Base-by-base conservation (phyloP, 306 rosid genomes). In the Rosa chinensis region DNA sequence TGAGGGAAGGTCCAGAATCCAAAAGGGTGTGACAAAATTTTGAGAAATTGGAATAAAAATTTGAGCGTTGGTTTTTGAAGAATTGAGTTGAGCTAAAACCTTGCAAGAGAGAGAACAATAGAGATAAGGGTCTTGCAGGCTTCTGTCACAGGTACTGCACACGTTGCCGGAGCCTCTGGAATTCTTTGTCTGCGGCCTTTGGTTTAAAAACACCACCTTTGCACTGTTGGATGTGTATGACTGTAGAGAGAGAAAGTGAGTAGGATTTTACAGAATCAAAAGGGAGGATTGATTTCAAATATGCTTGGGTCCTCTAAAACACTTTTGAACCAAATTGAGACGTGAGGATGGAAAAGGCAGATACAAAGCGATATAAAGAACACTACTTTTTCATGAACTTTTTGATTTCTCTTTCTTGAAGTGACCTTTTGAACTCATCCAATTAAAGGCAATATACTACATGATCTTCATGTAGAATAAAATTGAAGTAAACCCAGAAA, bases 71-170 rank as follows among this genome's bases (percentile, higher is more conserved):
- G 7, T 40, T n/a, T 12, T 58, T 28, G 42, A 62, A 67, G 44
- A 5, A 40, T 35, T 40, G 5, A 67, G 72, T 10, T 43, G 9
- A 16, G 16, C 2, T 16, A 7, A 23, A 8, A 96, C 99, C 99
- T 93, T 96, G 99, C 99, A 96, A 21, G 89, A 86, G 70, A 96
- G 86, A 63, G 94, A 96, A 82, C 99, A 96, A 84, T 87, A 96
- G 40, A 83, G 86, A 80, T 89, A 96, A 44, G 94, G 91, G 82
- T 90, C 89, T 85, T 96, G 98, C 72, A 96, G 89, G 79, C 83
- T 88, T 84, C 98, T 88, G 91, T 90, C 89, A 73, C 99, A 96
- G 83, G 98, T 90, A 82, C 75, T 77, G 89, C 99, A 96, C 73
- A 81, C 66, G 67, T 91, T 96, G 85, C 98, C 89, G 84, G 92